Conservation (phyloP, 495 filamentous ascomycete genomes). For the Penicillium desertorum region DNA sequence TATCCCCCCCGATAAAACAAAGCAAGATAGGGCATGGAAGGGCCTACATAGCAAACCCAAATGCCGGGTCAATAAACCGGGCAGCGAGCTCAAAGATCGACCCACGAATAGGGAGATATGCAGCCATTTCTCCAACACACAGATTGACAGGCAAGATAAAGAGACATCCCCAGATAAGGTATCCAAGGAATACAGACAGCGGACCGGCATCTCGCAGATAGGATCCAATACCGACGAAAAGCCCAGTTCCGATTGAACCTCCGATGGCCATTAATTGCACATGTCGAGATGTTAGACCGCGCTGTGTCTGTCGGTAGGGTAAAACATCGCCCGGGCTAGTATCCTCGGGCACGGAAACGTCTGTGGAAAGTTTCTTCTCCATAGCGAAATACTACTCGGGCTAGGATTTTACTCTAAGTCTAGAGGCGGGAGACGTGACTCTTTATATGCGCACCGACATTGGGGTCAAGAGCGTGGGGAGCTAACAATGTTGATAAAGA, state of each 20-base stretch:
- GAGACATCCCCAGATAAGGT: conserved; percentile 43
- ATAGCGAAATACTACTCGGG: conserved; percentile 9
- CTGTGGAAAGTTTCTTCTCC: conserved; percentile 26
- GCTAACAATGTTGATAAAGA: conserved; percentile 14
- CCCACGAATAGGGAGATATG: conserved; percentile 70
- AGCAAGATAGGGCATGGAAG: neutral
- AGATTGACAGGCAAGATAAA: conserved; percentile 40
- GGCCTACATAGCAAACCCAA: conserved; percentile 65
- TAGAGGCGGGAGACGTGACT: conserved; percentile 12
- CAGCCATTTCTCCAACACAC: conserved; percentile 62
- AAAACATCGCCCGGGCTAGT: conserved; percentile 20
- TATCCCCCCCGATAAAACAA: conserved; percentile 13
- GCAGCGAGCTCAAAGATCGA: conserved; percentile 71
- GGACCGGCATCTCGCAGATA: conserved; percentile 68
- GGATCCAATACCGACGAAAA: conserved; percentile 71
- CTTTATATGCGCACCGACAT: conserved; percentile 20
- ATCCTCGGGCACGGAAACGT: conserved; percentile 22
- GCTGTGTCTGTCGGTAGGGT: conserved; percentile 42
- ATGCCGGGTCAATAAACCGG: conserved; percentile 65
- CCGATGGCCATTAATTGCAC: conserved; percentile 71
- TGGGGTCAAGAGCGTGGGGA: conserved; percentile 13
- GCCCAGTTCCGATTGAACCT: conserved; percentile 72
- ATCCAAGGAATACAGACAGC: conserved; percentile 65
- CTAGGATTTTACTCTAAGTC: conserved; percentile 2
- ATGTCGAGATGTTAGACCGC: conserved; percentile 62